Base-by-base conservation (phyloP, 2,329 filamentous ascomycete genomes). In the Verruconis gallopava region DNA sequence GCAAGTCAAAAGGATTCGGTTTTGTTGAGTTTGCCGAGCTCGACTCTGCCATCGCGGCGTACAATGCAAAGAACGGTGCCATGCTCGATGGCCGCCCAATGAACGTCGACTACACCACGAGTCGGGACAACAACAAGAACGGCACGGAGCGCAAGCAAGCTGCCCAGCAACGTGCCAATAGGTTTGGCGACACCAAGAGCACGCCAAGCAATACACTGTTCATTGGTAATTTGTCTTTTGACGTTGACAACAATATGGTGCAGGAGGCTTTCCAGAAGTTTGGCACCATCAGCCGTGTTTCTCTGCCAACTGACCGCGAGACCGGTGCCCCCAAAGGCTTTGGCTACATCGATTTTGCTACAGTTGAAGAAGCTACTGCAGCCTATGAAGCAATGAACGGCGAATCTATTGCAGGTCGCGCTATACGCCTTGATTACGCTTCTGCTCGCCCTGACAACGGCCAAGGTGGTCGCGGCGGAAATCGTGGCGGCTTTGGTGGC, bases 1-100 rank as follows among this genome's bases (percentile, higher is more conserved):
- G 84, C 55, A 81, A 85, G 57, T 89, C 86, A 63, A 86, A 86
- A 67, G 88, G 85, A 69, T 94, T 93, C 62, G 88, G 88, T 47
- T 95, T 94, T 60, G 83, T 94, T 54, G 86, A 94, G 69, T 94
- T 88, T 64, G 69, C 71, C 57, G 75, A 70, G 51, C 64, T 72
- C 46, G 78, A 74, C 46, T 72, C 75, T 58, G 82, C 81, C 44
- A 72, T 73, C 53, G 79, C 78, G 59, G 85, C 85, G 43, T 73
- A 80, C 17, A 35, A 19, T 14, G 38, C 38, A 51, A 86, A 83
- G 78, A 75, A 85, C 55, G 81, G 77, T 50, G 62, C 72, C 49
- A 78, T 85, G 55, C 65, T 93, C 39, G 82, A 88, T 53, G 77
- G 78, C 47, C 84, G 85, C 54, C 60, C 68, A 49, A 67, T 91